A percentile compares a stretch with the other conserved stretches of the same genome.
phyloP scores from a whole-genome alignment of 169 alveolate species.

The Plasmodium fragile region DNA sequence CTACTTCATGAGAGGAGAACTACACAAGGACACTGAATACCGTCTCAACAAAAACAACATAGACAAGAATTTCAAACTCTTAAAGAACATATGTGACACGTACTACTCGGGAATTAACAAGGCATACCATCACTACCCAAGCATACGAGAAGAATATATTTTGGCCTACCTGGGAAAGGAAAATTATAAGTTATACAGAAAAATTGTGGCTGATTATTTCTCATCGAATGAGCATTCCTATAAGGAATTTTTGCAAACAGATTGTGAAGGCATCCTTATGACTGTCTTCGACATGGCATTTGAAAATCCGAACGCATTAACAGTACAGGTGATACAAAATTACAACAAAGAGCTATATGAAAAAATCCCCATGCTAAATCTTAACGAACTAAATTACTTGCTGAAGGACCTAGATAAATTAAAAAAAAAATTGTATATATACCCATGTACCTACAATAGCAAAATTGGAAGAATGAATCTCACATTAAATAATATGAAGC shows the following conservation, averaged over 20 bases:
- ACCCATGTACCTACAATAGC: slow-evolving; percentile 18
- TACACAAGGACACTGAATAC: slow-evolving; percentile 74
- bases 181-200: slow-evolving; percentile 57
- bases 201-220: slow-evolving; percentile 58
- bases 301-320: slow-evolving; percentile 50
- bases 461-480: slow-evolving; percentile 60
- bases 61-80: slow-evolving; percentile 42
- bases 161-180: slow-evolving; percentile 58
- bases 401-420: slow-evolving; percentile 64
- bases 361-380: slow-evolving; percentile 23
- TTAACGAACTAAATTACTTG: slow-evolving; percentile 57
- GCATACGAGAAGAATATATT: slow-evolving; percentile 69
- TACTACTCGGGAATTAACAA: slow-evolving; percentile 72
- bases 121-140: slow-evolving; percentile 38
- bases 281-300: slow-evolving; percentile 47
- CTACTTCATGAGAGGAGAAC: slow-evolving; percentile 67
- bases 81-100: slow-evolving; percentile 62
- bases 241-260: slow-evolving; percentile 61
- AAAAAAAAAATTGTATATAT: slow-evolving; percentile 37
- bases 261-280: slow-evolving; percentile 28
- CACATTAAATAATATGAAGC: slow-evolving; percentile 57
- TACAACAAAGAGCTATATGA: slow-evolving; percentile 36
- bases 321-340: slow-evolving; percentile 32
- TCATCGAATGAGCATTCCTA: slow-evolving; percentile 67
- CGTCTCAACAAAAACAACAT: slow-evolving; percentile 65